Evolutionary conservation across 2,329 filamentous ascomycete species (phyloP), one percentile per base, ranked within the genome.

Genomic region (Aschersonia sp.): DNA sequence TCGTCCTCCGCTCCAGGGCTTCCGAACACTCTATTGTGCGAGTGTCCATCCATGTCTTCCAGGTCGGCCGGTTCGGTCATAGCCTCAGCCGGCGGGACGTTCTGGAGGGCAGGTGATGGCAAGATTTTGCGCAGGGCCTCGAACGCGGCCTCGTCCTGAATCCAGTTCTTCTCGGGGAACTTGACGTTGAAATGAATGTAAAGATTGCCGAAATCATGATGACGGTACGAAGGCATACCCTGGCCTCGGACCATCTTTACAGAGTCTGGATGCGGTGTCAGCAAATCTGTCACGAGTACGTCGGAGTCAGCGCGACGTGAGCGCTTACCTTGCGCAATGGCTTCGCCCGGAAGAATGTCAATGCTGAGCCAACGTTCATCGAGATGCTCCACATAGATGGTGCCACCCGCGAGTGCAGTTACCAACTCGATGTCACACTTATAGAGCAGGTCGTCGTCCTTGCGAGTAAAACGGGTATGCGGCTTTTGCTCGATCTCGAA

Each of bases 401-500:
- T 83, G 53, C 92, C 92, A 60, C 94, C 92, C 51, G 87, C 92
- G 56, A 98, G 74, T 35, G 92, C 92, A 39, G 90, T 98, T 51
- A 97, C 81, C 43, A 98, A 82, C 60, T 98, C 92, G 54, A 98
- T 94, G 54, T 97, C 87, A 56, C 86, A 87, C 52, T 92, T 84
- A 73, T 90, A 97, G 63, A 95, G 87, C 14, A 98, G 76, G 59
- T 98, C 90, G 62, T 98, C 92, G 32, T 94, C 89, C 67, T 92
- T 94, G 58, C 92, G 85, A 62, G 90, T 88, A 76, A 98, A 98
- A 53, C 92, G 83, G 31, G 83, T 54, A 66, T 98, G 92, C n/a
- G 89, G 89, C 78, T 98, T 98, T 75, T 97, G 88, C 69, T 97
- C 90, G 54, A 98, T 97, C 71, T 97, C 89, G 63, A 98, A 98